Conservation (phyloP, 2,329 filamentous ascomycete species). For the Cryphonectria naterciae region DNA sequence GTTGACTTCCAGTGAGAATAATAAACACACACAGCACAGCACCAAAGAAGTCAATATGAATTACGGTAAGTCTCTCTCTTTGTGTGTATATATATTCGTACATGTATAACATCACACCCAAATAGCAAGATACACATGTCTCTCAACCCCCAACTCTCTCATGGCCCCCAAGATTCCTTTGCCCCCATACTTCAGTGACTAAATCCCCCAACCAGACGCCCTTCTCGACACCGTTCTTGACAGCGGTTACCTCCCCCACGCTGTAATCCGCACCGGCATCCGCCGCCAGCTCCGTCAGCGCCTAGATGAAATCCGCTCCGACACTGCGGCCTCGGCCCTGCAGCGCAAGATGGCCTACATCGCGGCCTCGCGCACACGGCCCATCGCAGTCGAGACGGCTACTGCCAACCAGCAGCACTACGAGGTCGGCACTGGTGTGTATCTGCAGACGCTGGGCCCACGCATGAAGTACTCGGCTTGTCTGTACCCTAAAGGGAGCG, state of each 20-base stretch:
- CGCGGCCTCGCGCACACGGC: slow-evolving; percentile 58
- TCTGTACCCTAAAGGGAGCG: slow-evolving; percentile 64
- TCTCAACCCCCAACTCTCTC: not conserved
- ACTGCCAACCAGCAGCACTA: slow-evolving; percentile 73
- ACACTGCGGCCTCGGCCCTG: slow-evolving; percentile 56
- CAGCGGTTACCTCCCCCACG: slow-evolving; percentile 65
- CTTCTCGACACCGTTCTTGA: slow-evolving; percentile 61
- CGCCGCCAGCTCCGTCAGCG: slow-evolving; percentile 67
- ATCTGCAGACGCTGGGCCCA: slow-evolving; percentile 64
- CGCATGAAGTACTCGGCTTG: slow-evolving; percentile 75
- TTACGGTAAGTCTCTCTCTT: slow-evolving; percentile 25
- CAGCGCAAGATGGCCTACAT: slow-evolving; percentile 68
- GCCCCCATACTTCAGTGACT: not conserved
- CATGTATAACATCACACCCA: not conserved
- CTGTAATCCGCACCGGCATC: slow-evolving; percentile 67
- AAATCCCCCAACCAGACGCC: slow-evolving; percentile 13
- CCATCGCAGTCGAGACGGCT: slow-evolving; percentile 70
- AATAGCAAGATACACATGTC: not conserved
- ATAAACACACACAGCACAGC: not conserved
- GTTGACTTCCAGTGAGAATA: not conserved
- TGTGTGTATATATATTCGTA: not conserved
- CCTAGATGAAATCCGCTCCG: slow-evolving; percentile 56
- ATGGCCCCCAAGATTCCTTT: no score
- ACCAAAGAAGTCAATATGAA: slow-evolving; percentile 27
- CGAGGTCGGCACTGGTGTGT: slow-evolving; percentile 69